phyloP scores from a whole-genome alignment of 2,329 filamentous ascomycete species.

The Tolypocladium amazonense region DNA sequence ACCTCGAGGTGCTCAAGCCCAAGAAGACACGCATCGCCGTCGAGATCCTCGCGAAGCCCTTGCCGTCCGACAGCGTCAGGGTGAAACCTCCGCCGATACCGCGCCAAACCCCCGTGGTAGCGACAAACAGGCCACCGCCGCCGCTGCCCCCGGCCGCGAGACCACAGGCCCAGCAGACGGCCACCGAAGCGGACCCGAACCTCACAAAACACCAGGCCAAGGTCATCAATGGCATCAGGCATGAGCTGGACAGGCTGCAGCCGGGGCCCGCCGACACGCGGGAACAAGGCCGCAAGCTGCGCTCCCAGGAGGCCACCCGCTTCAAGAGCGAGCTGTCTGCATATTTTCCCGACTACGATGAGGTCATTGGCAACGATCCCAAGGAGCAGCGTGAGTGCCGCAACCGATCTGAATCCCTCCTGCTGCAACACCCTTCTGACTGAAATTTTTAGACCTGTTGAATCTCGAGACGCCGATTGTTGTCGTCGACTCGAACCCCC shows the following conservation, averaged over 20 bases:
- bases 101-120: slow-evolving; percentile 6
- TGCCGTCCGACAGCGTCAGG: slow-evolving; percentile 15
- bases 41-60: slow-evolving; percentile 33
- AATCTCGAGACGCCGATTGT: slow-evolving; percentile 63
- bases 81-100: slow-evolving; percentile 14
- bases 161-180: background rate
- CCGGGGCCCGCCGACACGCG: slow-evolving; percentile 30
- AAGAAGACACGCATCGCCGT: slow-evolving; percentile 44
- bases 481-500: slow-evolving; percentile 46
- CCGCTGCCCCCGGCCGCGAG: slow-evolving; percentile 8
- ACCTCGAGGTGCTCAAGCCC: slow-evolving; percentile 31
- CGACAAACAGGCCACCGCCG: slow-evolving; percentile 5
- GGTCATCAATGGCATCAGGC: slow-evolving; percentile 49
- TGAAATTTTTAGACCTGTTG: slow-evolving; percentile 50
- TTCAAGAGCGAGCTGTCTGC: slow-evolving; percentile 85
- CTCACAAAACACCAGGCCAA: slow-evolving; percentile 45
- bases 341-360: slow-evolving; percentile 92
- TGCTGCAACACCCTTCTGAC: background rate
- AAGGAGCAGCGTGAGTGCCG: slow-evolving; percentile 60
- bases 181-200: slow-evolving; percentile 14
- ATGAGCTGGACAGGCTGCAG: slow-evolving; percentile 48
- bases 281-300: slow-evolving; percentile 64
- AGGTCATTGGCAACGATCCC: slow-evolving; percentile 77
- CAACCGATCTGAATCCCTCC: background rate
- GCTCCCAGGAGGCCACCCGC: slow-evolving; percentile 75